Evolutionary conservation across 2,329 filamentous ascomycete species (phyloP).

Genomic region (Fusarium sp.): DNA sequence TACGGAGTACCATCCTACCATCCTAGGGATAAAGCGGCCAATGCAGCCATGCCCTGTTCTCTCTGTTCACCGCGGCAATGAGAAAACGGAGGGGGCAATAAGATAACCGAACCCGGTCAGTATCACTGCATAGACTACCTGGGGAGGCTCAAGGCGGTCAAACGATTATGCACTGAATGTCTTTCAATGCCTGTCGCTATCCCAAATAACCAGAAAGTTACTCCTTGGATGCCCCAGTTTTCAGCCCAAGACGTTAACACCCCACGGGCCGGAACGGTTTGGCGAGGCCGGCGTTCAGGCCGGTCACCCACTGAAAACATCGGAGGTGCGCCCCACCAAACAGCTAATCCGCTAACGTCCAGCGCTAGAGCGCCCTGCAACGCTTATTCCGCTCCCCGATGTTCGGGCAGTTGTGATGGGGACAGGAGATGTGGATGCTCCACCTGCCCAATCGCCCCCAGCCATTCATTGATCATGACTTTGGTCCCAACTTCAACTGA

Average conservation of each 20-base stretch:
- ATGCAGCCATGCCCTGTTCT: not conserved
- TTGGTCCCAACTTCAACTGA: slow-evolving; percentile 28
- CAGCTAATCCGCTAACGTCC: slow-evolving; percentile 11
- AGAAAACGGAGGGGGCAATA: slow-evolving; percentile 28
- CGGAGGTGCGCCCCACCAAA: slow-evolving; percentile 5
- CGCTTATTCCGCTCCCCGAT: slow-evolving; percentile 22
- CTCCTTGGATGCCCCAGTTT: slow-evolving; percentile 35
- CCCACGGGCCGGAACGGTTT: slow-evolving; percentile 8
- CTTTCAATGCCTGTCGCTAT: slow-evolving; percentile 17
- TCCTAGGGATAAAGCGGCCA: slow-evolving; percentile 23
- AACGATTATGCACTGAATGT: slow-evolving; percentile 1
- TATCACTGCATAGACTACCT: not conserved
- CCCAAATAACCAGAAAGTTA: slow-evolving; percentile 1
- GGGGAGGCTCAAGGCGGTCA: slow-evolving; percentile 30
- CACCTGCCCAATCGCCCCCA: slow-evolving; percentile 21
- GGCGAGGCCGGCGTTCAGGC: slow-evolving; percentile 6
- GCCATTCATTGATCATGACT: slow-evolving; percentile 40
- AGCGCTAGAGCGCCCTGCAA: slow-evolving; percentile 8
- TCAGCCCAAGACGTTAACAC: slow-evolving; percentile 14
- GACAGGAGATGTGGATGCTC: slow-evolving; percentile 15
- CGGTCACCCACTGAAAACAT: slow-evolving; percentile 30
- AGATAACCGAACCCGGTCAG: slow-evolving; percentile 32
- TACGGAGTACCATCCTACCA: not conserved
- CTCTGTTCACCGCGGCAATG: slow-evolving; percentile 1
- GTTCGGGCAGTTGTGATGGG: slow-evolving; percentile 20